Evolutionary conservation across 768 basidiomycete genomes (phyloP), one percentile per base, ranked within the genome.

Genomic region (Lactarius psammicola): DNA sequence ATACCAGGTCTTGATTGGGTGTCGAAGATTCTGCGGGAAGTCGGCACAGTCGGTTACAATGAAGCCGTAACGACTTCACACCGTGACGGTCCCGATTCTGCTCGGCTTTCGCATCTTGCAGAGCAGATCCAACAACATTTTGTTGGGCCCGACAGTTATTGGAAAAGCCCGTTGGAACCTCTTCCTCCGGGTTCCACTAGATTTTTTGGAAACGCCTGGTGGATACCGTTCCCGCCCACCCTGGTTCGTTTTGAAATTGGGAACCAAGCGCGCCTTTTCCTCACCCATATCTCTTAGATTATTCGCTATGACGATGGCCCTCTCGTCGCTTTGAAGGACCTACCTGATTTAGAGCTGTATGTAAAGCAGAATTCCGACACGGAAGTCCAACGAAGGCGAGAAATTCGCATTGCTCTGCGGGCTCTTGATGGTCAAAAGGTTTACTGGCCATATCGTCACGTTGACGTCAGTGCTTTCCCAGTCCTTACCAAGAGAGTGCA

Each of bases 161-260:
- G 86, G 86, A 83, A 79, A 67, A 72, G 75, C 57, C 76, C 79
- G 13, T 70, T 71, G 3, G 71, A 74, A 3, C 64, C 68, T 4
- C 57, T 71, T 4, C 69, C 71, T 4, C 74, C 77, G 0, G 76
- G 78, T 0, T 79, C 82, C 62, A 78, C 77, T 3, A 81, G 79
- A 51, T 84, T 78, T 72, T 93, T 91, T 72, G 90, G 90, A 10
- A 88, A 89, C 67, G 84, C 88, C 10, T 91, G 89, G 87, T 87
- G 87, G 82, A 81, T 90, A 33, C 89, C 90, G 3, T 92, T 93
- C 70, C 90, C 90, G 0, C 88, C 89, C 0, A 84, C 87, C 0
- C 76, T 89, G 61, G 87, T 86, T 69, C 60, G 80, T 79, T 30
- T 33, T 11, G 9, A 46, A 40, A 60, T 31, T n/a, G 59, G 17